phyloP scores from a whole-genome alignment of 129 eudicot species.

The Calendula officinalis region DNA sequence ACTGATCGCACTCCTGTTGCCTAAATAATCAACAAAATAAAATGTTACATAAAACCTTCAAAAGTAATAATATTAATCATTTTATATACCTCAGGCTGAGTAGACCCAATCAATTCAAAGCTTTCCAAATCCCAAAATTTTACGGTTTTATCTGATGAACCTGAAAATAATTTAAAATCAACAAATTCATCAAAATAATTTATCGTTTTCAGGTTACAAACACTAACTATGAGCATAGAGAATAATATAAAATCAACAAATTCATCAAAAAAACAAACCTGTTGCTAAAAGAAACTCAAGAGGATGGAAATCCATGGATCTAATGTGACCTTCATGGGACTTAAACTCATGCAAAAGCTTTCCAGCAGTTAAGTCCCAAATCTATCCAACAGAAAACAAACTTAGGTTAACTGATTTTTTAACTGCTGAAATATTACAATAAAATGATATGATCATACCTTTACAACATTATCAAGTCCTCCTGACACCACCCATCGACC shows the following conservation, averaged over 20 bases:
- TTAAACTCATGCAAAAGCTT: constrained; percentile 86
- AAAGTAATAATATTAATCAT: not conserved
- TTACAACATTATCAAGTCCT: constrained; percentile 85
- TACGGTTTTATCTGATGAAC: constrained; percentile 93
- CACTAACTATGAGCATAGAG: not conserved
- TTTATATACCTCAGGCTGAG: constrained; percentile 65
- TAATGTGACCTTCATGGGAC: constrained; percentile 84
- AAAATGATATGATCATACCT: constrained; percentile 43
- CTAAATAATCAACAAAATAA: constrained; percentile 34
- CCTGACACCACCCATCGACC: constrained; percentile 99
- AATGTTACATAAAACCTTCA: constrained; percentile 1
- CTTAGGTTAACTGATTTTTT: not conserved
- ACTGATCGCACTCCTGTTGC: constrained; percentile 74
- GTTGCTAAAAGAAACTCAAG: constrained; percentile 91
- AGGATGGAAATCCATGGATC: constrained; percentile 86
- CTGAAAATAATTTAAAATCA: constrained; percentile 31
- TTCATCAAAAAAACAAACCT: constrained; percentile 38
- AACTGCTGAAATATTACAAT: constrained; percentile 4
- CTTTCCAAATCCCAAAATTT: constrained; percentile 97
- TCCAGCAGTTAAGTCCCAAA: constrained; percentile 98
- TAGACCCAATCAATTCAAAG: constrained; percentile 95
- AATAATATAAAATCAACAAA: not conserved
- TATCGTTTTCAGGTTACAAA: constrained; percentile 5
- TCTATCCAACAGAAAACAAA: constrained; percentile 39
- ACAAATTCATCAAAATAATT: not conserved